A percentile compares a stretch with the other conserved stretches of the same genome.
These are phyloP conservation scores for Canavalia gladiata DNA, from an alignment of 306 rosid genomes.

Conservation along the genomic window DNA sequence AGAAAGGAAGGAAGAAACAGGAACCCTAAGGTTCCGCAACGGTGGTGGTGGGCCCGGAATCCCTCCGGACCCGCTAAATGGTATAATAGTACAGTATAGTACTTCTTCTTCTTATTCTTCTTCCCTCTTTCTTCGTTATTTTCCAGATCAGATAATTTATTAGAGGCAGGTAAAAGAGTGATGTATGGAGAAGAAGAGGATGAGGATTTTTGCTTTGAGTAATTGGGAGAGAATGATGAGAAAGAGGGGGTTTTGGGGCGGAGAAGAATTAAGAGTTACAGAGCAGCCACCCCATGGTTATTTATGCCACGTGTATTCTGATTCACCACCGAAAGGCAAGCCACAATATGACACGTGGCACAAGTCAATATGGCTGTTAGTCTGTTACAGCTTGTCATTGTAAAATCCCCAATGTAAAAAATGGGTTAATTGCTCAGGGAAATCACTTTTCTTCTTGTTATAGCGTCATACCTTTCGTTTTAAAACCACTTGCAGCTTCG, in stretches of 20 bases:
- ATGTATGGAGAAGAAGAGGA: neutral
- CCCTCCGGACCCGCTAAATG: constrained; percentile 54
- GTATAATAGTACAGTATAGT: neutral
- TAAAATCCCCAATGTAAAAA: neutral
- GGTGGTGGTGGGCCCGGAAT: constrained; percentile 58
- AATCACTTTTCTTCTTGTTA: neutral
- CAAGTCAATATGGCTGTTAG: constrained; percentile 11
- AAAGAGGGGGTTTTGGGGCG: neutral
- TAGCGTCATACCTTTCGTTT: neutral
- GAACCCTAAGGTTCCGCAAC: constrained; percentile 44
- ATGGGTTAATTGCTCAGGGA: too few species aligned
- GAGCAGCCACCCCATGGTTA: neutral
- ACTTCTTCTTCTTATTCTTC: neutral
- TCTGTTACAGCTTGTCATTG: constrained; percentile 40
- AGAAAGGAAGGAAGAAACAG: neutral
- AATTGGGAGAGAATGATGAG: neutral
- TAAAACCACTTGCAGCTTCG: neutral
- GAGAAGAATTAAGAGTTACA: neutral
- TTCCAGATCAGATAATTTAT: neutral
- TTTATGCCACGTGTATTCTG: neutral
- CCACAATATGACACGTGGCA: neutral
- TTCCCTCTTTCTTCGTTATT: neutral
- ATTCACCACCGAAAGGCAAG: neutral
- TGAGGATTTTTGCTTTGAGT: neutral
- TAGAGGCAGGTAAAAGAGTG: neutral